A percentile compares a stretch with the other conserved stretches of the same genome.
These are phyloP conservation scores for Bonia amplexicaulis DNA, from an alignment of 176 grass and related monocot species.

Conservation along the genomic window DNA sequence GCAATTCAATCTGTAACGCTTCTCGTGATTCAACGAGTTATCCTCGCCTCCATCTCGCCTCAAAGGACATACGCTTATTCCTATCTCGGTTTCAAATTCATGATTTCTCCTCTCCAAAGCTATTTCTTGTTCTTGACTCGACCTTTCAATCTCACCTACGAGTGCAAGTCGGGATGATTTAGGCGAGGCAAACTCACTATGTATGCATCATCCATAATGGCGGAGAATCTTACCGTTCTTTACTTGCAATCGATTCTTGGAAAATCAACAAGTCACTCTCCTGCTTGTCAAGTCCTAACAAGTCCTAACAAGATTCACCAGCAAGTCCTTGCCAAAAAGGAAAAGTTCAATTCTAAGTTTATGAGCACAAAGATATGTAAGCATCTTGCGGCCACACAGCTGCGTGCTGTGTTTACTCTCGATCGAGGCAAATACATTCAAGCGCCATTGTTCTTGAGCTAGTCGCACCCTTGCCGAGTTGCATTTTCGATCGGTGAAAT, in stretches of 20 bases:
- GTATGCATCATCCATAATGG: not conserved
- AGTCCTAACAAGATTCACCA: too few relatives aligned
- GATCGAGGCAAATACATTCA: too few relatives aligned
- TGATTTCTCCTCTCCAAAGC: slow-evolving; percentile 40
- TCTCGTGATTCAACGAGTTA: slow-evolving; percentile 39
- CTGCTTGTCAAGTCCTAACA: slow-evolving; percentile 71
- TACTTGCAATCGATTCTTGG: slow-evolving; percentile 70
- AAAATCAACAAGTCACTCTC: slow-evolving; percentile 77
- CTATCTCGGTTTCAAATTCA: slow-evolving; percentile 72
- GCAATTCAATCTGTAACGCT: slow-evolving; percentile 16
- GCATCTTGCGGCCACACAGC: too few relatives aligned
- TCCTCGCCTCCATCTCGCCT: slow-evolving; percentile 44
- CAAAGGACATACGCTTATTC: slow-evolving; percentile 41
- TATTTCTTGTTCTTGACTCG: slow-evolving; percentile 54
- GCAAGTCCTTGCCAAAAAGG: too few relatives aligned
- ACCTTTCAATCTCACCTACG: slow-evolving; percentile 77
- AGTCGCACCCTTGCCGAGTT: too few relatives aligned
- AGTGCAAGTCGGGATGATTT: slow-evolving; percentile 5
- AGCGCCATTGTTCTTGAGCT: too few relatives aligned
- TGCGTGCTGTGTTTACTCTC: too few relatives aligned
- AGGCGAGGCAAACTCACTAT: slow-evolving; percentile 13
- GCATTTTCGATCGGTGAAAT: too few relatives aligned
- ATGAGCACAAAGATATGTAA: too few relatives aligned
- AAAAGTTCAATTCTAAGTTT: too few relatives aligned
- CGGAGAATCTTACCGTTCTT: slow-evolving; percentile 52